Evolutionary conservation across 306 rosid species (phyloP).

Genomic region (Quercus parvula): DNA sequence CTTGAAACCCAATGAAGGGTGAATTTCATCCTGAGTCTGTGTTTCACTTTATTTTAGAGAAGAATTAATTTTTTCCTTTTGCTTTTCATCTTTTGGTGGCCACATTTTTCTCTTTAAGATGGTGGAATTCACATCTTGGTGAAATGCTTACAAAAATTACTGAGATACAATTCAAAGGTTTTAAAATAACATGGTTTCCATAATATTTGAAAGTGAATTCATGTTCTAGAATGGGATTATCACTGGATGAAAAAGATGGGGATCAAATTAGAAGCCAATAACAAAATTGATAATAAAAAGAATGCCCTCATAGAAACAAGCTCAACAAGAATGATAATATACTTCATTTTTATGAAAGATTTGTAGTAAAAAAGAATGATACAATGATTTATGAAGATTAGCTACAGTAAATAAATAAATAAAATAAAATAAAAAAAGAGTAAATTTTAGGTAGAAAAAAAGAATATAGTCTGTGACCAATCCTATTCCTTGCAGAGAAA

Average conservation of each 20-base stretch:
- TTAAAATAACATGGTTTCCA: not conserved
- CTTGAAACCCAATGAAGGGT: not conserved
- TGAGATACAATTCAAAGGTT: not conserved
- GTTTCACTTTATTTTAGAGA: not conserved
- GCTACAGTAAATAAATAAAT: no score
- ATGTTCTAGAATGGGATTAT: not conserved
- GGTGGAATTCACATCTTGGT: not conserved
- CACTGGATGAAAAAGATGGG: not conserved
- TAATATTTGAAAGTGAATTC: not conserved
- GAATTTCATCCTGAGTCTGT: not conserved
- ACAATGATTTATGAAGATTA: no score
- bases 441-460: not conserved
- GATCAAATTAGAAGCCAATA: not conserved
- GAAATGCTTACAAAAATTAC: not conserved
- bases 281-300: not conserved
- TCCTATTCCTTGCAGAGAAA: conserved; percentile 54
- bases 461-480: conserved; percentile 13
- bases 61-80: not conserved
- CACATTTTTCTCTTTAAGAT: not conserved
- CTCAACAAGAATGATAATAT: not conserved
- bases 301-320: not conserved
- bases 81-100: not conserved
- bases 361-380: no score
- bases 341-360: not conserved
- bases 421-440: not conserved